These are phyloP conservation scores for Gypsophila paniculata DNA, from an alignment of 179 eudicot species.

Conservation along the genomic window DNA sequence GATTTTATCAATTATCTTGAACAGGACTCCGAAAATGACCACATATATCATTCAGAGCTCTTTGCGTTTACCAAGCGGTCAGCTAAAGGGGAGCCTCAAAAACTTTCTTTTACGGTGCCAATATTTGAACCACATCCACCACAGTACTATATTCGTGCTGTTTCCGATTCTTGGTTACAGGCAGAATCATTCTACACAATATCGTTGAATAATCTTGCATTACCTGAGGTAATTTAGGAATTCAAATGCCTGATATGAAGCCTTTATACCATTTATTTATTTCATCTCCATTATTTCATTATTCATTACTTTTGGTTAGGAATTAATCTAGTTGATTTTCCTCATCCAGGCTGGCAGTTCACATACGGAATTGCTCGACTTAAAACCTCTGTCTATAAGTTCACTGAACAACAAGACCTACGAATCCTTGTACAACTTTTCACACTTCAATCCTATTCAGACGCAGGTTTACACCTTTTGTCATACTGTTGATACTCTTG, in stretches of 20 bases:
- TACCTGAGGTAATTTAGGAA: slow-evolving; percentile 66
- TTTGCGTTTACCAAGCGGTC: slow-evolving; percentile 76
- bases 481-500: slow-evolving; percentile 2
- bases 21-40: slow-evolving; percentile 96
- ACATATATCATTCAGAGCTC: slow-evolving; percentile 94
- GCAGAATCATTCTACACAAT: slow-evolving; percentile 84
- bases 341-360: slow-evolving; percentile 67
- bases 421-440: slow-evolving; percentile 76
- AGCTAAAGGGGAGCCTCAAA: slow-evolving; percentile 86
- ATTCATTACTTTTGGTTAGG: not conserved
- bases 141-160: slow-evolving; percentile 90
- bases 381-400: slow-evolving; percentile 90
- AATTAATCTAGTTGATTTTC: not conserved
- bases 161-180: slow-evolving; percentile 96
- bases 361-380: slow-evolving; percentile 90
- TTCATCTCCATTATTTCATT: not conserved
- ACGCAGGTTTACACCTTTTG: slow-evolving; percentile 67
- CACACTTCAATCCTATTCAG: slow-evolving; percentile 99
- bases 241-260: not conserved
- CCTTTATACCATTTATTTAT: not conserved
- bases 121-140: slow-evolving; percentile 99
- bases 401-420: slow-evolving; percentile 72
- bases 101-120: slow-evolving; percentile 91
- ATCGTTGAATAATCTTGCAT: slow-evolving; percentile 86
- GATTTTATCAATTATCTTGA: slow-evolving; percentile 8